Conservation (phyloP, 2,329 filamentous ascomycete species). For the Pseudocercospora macadamiae region DNA sequence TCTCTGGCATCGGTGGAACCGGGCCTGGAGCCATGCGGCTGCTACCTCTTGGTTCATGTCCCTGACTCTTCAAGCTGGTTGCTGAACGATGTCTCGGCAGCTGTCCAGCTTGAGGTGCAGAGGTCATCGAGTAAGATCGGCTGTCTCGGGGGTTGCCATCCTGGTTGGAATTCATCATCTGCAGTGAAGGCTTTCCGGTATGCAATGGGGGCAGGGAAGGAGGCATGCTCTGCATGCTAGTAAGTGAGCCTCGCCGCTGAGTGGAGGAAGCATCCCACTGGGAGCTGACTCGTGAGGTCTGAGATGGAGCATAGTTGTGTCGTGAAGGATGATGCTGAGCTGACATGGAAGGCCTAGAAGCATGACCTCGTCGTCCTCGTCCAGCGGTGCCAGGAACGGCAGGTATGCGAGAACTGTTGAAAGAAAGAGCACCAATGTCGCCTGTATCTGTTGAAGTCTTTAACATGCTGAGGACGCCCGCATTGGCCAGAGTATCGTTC, state of each 20-base stretch:
- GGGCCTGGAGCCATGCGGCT: constrained; percentile 36
- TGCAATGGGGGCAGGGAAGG: constrained; percentile 41
- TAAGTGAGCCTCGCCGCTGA: constrained; percentile 44
- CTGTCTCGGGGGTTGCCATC: constrained; percentile 39
- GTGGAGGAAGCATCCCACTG: constrained; percentile 44
- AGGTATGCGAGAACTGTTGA: constrained; percentile 43
- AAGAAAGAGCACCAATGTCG: constrained; percentile 46
- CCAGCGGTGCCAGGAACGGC: constrained; percentile 39
- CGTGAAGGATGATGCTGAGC: constrained; percentile 38
- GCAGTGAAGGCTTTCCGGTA: constrained; percentile 25
- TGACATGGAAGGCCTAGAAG: constrained; percentile 43
- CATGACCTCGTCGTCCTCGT: constrained; percentile 40
- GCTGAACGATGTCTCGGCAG: constrained; percentile 49
- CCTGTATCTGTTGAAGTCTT: constrained; percentile 54
- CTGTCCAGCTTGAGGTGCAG: constrained; percentile 39
- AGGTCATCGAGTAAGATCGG: constrained; percentile 49
- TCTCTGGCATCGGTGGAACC: constrained; percentile 38
- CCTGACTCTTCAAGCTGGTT: constrained; percentile 49
- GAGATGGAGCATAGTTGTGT: constrained; percentile 43
- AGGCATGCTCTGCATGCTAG: constrained; percentile 47
- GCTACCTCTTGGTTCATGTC: constrained; percentile 36
- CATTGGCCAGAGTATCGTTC: constrained; percentile 40
- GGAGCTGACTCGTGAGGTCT: constrained; percentile 45
- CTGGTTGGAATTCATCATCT: constrained; percentile 26
- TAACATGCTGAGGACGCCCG: constrained; percentile 54